Evolutionary conservation across 371 early-diverging fungal genomes (phyloP).

Genomic region (Cokeromyces recurvatus): DNA sequence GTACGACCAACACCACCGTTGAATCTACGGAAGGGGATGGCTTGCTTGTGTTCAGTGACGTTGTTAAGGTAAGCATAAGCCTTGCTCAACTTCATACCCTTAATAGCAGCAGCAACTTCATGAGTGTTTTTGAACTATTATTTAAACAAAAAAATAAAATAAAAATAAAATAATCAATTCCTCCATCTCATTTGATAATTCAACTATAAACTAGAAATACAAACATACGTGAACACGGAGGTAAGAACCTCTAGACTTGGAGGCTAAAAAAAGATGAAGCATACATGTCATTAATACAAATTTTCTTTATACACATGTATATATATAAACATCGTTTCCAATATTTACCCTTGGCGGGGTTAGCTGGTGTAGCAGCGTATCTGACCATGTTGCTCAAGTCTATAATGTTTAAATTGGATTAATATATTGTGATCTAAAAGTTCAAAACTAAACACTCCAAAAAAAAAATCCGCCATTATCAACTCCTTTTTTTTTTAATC

Average conservation of each 20-base stretch:
- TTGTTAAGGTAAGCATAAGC: constrained; percentile 95
- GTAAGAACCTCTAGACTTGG: constrained; percentile 39
- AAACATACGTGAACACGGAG: constrained; percentile 38
- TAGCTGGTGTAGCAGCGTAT: constrained; percentile 57
- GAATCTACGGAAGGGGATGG: constrained; percentile 98
- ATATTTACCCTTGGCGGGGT: constrained; percentile 47
- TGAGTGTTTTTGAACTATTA: constrained; percentile 92
- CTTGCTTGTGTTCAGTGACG: constrained; percentile 96
- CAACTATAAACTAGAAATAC: no score
- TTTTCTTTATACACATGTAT: no score
- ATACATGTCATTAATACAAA: background rate
- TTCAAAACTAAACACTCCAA: no score
- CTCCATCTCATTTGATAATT: no score
- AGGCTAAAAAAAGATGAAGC: constrained; percentile 12
- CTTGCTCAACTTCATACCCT: constrained; percentile 91
- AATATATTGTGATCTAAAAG: background rate
- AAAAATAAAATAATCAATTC: no score
- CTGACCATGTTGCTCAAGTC: constrained; percentile 48
- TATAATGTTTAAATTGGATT: background rate
- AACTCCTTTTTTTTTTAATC: background rate
- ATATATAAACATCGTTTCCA: no score
- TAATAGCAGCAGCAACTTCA: constrained; percentile 95
- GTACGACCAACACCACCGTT: constrained; percentile 97
- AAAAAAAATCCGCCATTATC: no score
- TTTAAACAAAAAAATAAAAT: background rate